phyloP scores from a whole-genome alignment of 768 basidiomycete genomes.

The Boletales sp. region DNA sequence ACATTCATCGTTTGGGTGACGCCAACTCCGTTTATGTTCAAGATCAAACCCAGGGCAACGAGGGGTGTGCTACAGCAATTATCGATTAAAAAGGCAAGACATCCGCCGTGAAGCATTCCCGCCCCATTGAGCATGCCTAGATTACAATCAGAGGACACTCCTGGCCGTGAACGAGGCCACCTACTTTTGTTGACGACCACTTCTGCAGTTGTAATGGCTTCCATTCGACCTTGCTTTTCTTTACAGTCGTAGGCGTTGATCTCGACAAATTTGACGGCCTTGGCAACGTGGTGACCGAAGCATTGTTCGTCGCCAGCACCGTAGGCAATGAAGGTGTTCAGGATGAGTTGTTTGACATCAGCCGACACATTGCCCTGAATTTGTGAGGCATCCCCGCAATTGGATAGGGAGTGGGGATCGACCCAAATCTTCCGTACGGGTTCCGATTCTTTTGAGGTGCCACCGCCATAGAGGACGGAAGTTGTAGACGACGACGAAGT shows the following conservation, averaged over 20 bases:
- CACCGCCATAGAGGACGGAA: conserved; percentile 23
- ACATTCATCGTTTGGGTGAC: conserved; percentile 73
- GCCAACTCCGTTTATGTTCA: conserved; percentile 65
- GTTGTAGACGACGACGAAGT: conserved; percentile 19
- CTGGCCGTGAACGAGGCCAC: conserved; percentile 14
- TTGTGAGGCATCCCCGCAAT: conserved; percentile 50
- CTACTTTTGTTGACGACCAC: conserved; percentile 58
- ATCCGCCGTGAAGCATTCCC: conserved; percentile 75
- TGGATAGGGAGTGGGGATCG: conserved; percentile 59
- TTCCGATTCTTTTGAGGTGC: conserved; percentile 16
- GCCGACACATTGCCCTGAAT: conserved; percentile 63
- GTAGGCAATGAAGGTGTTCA: conserved; percentile 66
- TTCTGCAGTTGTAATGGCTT: conserved; percentile 62
- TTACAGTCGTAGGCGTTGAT: conserved; percentile 48
- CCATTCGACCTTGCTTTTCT: conserved; percentile 49
- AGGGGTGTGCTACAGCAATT: conserved; percentile 70
- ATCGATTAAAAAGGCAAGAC: conserved; percentile 70
- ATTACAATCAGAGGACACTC: conserved; percentile 1
- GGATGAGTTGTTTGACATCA: conserved; percentile 61
- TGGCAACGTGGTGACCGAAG: conserved; percentile 62
- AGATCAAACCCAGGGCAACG: conserved; percentile 59
- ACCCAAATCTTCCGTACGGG: conserved; percentile 49
- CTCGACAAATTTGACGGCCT: conserved; percentile 56
- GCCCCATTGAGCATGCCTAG: conserved; percentile 74
- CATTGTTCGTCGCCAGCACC: conserved; percentile 63